Percentiles rank a stretch among this genome's conserved stretches.
Evolutionary conservation across 2,329 filamentous ascomycete genomes (phyloP).

Genomic region (Thelonectria blattea): DNA sequence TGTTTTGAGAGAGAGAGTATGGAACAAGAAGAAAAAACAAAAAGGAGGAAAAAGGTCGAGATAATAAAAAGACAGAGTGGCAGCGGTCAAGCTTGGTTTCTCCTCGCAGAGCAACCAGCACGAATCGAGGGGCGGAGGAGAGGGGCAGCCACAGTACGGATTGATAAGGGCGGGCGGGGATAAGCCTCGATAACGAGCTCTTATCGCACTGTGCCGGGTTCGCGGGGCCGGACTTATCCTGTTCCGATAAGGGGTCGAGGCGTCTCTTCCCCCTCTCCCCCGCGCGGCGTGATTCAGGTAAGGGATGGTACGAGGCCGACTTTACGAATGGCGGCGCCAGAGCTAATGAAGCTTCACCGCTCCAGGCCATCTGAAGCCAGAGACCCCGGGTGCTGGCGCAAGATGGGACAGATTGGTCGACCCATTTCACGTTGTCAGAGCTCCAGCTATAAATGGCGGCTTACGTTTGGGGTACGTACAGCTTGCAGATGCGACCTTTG

Average conservation of each 20-base stretch:
- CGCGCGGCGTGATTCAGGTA: conserved; percentile 22
- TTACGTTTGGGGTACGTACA: background rate
- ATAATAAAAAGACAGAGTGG: conserved; percentile 24
- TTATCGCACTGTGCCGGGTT: conserved; percentile 4
- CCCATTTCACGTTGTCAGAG: conserved; percentile 13
- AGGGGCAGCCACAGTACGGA: conserved; percentile 35
- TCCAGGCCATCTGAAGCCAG: background rate
- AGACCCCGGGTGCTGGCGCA: background rate
- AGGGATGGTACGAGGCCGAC: conserved; percentile 27
- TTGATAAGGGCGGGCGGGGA: conserved; percentile 31
- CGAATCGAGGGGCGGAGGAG: conserved; percentile 25
- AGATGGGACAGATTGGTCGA: conserved; percentile 6
- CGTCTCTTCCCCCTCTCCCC: background rate
- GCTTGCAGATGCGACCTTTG: background rate
- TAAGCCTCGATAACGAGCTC: background rate
- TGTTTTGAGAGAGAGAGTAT: conserved; percentile 5
- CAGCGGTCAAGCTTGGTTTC: conserved; percentile 37
- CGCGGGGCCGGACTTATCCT: conserved; percentile 25
- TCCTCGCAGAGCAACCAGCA: conserved; percentile 24
- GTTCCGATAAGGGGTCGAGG: conserved; percentile 28
- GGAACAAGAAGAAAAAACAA: conserved; percentile 6
- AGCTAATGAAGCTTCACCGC: conserved; percentile 14
- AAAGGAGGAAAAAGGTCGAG: conserved; percentile 15
- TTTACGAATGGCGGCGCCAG: conserved; percentile 6
- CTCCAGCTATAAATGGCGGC: background rate